Percentiles rank a stretch among this genome's conserved stretches.
Evolutionary conservation across 2,329 filamentous ascomycete genomes (phyloP).

Genomic region (Aaosphaeria pasadenensis): DNA sequence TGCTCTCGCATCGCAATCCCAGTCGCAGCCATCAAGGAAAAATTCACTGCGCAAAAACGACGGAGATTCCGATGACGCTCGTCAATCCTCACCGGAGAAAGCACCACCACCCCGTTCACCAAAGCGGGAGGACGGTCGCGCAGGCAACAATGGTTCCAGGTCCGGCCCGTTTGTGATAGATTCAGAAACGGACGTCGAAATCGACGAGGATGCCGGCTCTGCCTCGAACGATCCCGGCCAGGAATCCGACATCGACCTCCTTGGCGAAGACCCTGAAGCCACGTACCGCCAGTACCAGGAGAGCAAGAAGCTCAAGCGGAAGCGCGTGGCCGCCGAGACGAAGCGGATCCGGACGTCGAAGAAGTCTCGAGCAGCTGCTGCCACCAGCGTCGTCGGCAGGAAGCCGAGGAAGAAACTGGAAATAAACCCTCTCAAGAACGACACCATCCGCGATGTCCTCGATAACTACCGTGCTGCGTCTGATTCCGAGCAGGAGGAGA

Average conservation of each 20-base stretch:
- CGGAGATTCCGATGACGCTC: neutral
- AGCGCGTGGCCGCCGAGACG: slow-evolving; percentile 49
- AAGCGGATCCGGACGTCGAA: slow-evolving; percentile 47
- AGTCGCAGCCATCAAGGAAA: neutral
- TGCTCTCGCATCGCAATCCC: slow-evolving; percentile 8
- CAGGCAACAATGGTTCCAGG: too few relatives aligned
- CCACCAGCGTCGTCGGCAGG: slow-evolving; percentile 42
- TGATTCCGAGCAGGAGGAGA: slow-evolving; percentile 50
- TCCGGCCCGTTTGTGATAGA: too few relatives aligned
- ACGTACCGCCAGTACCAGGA: slow-evolving; percentile 65
- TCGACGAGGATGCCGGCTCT: too few relatives aligned
- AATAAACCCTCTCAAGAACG: neutral
- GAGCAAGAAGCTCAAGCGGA: slow-evolving; percentile 53
- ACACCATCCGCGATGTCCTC: neutral
- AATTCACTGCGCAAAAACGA: neutral
- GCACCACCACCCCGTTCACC: neutral
- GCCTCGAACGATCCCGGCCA: too few relatives aligned
- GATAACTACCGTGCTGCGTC: neutral
- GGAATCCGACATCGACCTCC: slow-evolving; percentile 1
- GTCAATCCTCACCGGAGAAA: neutral
- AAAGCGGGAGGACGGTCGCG: too few relatives aligned
- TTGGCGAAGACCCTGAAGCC: slow-evolving; percentile 36
- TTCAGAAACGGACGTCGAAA: too few relatives aligned
- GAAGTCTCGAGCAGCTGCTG: slow-evolving; percentile 44
- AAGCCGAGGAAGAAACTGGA: slow-evolving; percentile 21